Evolutionary conservation across 139 green algal species (phyloP).

Genomic region (Deuterostichococcus epilithicus): DNA sequence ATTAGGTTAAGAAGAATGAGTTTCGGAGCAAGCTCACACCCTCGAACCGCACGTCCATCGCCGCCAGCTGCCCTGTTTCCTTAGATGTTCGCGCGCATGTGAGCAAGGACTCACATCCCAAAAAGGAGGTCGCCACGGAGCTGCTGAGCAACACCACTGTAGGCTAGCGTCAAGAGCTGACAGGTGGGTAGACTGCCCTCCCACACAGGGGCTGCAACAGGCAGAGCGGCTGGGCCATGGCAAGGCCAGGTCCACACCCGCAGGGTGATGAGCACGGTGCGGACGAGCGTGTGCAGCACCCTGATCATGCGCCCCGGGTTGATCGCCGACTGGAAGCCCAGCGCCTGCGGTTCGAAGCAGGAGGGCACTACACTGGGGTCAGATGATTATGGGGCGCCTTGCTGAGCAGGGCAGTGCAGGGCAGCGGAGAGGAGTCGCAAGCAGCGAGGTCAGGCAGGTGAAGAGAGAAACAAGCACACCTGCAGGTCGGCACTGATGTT

Average conservation of each 20-base stretch:
- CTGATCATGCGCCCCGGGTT: constrained; percentile 52
- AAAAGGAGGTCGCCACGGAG: not conserved
- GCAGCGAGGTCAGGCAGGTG: constrained; percentile 12
- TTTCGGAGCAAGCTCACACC: too few relatives aligned
- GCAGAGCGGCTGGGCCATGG: not conserved
- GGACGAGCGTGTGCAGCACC: constrained; percentile 51
- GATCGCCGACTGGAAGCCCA: constrained; percentile 15
- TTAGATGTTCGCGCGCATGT: not conserved
- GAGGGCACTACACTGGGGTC: not conserved
- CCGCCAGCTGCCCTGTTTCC: not conserved
- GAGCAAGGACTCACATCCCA: not conserved
- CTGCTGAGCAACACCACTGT: not conserved
- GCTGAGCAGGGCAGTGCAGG: too few relatives aligned
- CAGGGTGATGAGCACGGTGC: constrained; percentile 48
- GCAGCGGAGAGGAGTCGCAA: too few relatives aligned
- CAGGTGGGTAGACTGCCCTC: not conserved
- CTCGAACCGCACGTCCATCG: constrained; percentile 1
- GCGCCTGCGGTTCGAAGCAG: constrained; percentile 12
- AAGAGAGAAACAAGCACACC: constrained; percentile 54
- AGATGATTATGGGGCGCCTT: too few relatives aligned
- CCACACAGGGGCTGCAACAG: not conserved
- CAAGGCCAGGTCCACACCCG: constrained; percentile 16
- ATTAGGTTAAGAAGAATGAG: too few relatives aligned
- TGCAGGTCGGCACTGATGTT: constrained; percentile 57
- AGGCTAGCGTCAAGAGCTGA: not conserved